Conservation (phyloP, 148 eudicot genomes). For the Rheum nobile region DNA sequence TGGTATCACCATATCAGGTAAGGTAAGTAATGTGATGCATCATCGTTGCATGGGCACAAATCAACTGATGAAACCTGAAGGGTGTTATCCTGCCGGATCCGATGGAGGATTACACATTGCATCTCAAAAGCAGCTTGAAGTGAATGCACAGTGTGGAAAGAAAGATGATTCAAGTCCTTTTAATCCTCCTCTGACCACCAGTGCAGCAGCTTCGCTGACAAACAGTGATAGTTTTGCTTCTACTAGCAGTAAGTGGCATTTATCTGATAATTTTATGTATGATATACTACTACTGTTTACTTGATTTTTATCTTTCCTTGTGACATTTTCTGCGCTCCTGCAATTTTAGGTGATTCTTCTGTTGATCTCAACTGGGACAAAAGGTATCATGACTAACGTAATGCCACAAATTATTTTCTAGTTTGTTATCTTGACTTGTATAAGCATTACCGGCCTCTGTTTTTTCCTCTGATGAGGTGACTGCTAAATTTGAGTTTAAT, state of each 20-base stretch:
- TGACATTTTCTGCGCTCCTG: background rate
- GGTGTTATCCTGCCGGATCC: constrained; percentile 14
- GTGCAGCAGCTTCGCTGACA: constrained; percentile 29
- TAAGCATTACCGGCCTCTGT: background rate
- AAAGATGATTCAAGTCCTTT: constrained; percentile 23
- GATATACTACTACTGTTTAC: background rate
- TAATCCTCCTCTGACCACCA: constrained; percentile 13
- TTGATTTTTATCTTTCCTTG: background rate
- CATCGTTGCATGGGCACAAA: constrained; percentile 22
- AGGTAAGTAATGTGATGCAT: constrained; percentile 18
- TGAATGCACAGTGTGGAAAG: constrained; percentile 19
- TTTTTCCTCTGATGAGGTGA: background rate
- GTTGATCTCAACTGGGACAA: constrained; percentile 33
- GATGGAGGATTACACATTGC: constrained; percentile 14
- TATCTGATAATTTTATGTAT: background rate
- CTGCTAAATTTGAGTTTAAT: background rate
- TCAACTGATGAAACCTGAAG: constrained; percentile 30
- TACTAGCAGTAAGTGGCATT: constrained; percentile 38
- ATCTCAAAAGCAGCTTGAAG: constrained; percentile 15
- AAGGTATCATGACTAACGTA: constrained; percentile 27
- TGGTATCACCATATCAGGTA: background rate
- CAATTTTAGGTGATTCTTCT: constrained; percentile 59
- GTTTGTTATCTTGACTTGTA: background rate
- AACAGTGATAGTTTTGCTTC: constrained; percentile 52
- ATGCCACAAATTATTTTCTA: background rate